Base-by-base conservation (phyloP, 2,329 filamentous ascomycete genomes). In the Sclerotinia glacialis region DNA sequence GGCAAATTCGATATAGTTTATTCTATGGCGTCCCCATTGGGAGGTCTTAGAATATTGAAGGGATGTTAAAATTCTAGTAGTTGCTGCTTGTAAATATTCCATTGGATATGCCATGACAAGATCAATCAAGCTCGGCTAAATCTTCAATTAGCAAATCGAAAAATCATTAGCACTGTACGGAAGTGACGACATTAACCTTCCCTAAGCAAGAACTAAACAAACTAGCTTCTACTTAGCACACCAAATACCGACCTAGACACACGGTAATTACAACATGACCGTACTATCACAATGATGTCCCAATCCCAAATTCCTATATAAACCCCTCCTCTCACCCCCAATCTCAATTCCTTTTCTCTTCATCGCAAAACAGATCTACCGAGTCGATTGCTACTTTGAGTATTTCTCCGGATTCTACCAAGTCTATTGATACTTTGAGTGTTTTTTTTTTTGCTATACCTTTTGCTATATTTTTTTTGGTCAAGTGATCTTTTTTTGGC, bases 401-500 rank as follows among this genome's bases (percentile, higher is more conserved):
- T 54, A 11, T 54, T 37, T 54, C 31, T 37, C 5, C 18, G 11
- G 52, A 54, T 37, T 34, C 52, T 2, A 55, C 53, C 53, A 55
- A 55, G 53, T 55, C 53, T 31, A 21, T 42, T 37, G 34, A 40
- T 55, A 58, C 40, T 44, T 58, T 58, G 55, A 28, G 37, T 42
- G 55, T 7, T 31, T 8, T 58, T 40, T 58, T 58, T 21, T 44
- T 58, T 31, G 40, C 55, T 40, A 44, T 31, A 44, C 23, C 9
- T 31, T 58, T 44, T 58, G 37, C 55, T 44, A 26, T 26, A 44
- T 7, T 28, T 44, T 44, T 44, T 54, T 54, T 37, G 52, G 11
- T 54, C 52, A 54, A 54, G 52, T 54, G 52, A 54, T 54, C 52
- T 54, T 54, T 54, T 53, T 54, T 54, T 37, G 18, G 18, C 52